Base-by-base conservation (phyloP, 23 red algal genomes). In the Porphyridium purpureum region DNA sequence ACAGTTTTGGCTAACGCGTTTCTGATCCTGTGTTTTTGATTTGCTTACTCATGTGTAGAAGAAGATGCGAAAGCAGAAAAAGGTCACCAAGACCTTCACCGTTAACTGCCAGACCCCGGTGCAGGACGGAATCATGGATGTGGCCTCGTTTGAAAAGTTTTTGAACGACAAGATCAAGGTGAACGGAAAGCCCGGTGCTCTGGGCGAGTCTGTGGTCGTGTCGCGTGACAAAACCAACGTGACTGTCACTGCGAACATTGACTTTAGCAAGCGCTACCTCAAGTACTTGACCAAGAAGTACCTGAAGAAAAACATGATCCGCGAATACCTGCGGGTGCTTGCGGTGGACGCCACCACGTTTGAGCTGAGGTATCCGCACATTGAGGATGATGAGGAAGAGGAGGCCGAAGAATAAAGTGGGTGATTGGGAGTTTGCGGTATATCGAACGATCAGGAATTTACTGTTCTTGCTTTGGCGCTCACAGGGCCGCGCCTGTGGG, bases 271-370 rank as follows among this genome's bases (percentile, higher is more conserved):
- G 66, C 55, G 90, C 15, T 86, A 86, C 23, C 50, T 98, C 30
- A 86, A 86, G 35, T 98, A 98, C 53, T 42, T 98, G 31, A 83
- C 74, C 24, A 76, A 76, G 49, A 86, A 86, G 66, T 86, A 84
- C 60, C 35, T 98, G 49, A 98, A 98, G 67, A 86, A 86, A 38
- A 71, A 79, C 44, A 70, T 82, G 38, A 29, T 98, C 25, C 24
- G 90, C 5, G 90, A 98, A 50, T 98, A 71, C 70, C 64, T 86
- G 55, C 51, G 81, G 7, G 78, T 98, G 0, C 79, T 98, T 22
- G 66, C 90, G 9, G 70, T 32, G 4, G 69, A 76, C 57, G 72
- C 66, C 55, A 83, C 79, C 52, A 72, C 73, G 23, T 98, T 86
- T 53, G 71, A 98, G 49, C 49, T 98, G 21, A 55, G 79, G 31